phyloP scores from a whole-genome alignment of 2,329 filamentous ascomycete genomes.

The Blastomyces percursus region DNA sequence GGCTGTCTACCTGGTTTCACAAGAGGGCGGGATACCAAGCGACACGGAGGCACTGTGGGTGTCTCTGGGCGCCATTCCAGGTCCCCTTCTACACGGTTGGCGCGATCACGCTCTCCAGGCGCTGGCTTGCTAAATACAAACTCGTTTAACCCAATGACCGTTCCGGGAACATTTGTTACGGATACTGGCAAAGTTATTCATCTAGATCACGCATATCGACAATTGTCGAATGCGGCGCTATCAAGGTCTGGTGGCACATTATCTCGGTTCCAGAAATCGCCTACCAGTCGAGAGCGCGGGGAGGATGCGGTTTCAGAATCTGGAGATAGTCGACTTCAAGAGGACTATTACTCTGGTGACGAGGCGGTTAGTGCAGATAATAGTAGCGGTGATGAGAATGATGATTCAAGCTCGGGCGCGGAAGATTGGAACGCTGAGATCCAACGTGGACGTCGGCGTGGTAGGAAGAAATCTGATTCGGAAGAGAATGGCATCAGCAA shows the following conservation, averaged over 20 bases:
- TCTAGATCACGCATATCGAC: slow-evolving; percentile 57
- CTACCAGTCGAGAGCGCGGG: slow-evolving; percentile 21
- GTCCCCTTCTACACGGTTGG: slow-evolving; percentile 20
- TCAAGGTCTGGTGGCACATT: slow-evolving; percentile 53
- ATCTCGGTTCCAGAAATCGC: slow-evolving; percentile 49
- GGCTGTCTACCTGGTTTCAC: slow-evolving; percentile 25
- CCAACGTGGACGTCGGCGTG: slow-evolving; percentile 30
- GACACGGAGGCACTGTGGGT: slow-evolving; percentile 32
- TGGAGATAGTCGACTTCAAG: slow-evolving; percentile 50
- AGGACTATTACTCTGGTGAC: slow-evolving; percentile 61
- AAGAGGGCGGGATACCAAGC: slow-evolving; percentile 28
- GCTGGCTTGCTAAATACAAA: slow-evolving; percentile 41
- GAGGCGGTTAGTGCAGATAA: slow-evolving; percentile 36
- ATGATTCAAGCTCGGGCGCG: slow-evolving; percentile 49
- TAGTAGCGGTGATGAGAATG: slow-evolving; percentile 24
- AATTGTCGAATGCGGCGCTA: slow-evolving; percentile 60
- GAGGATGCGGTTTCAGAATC: slow-evolving; percentile 36
- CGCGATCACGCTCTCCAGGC: slow-evolving; percentile 27
- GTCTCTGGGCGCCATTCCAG: slow-evolving; percentile 28
- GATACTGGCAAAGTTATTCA: slow-evolving; percentile 54
- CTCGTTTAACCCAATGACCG: slow-evolving; percentile 34
- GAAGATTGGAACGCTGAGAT: slow-evolving; percentile 42
- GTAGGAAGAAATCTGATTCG: slow-evolving; percentile 18
- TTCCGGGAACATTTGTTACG: slow-evolving; percentile 40
- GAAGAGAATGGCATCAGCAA: slow-evolving; percentile 10